A percentile compares a stretch with the other conserved stretches of the same genome.
Conservation (phyloP, 148 eudicot genomes). For the Persicaria maculosa region DNA sequence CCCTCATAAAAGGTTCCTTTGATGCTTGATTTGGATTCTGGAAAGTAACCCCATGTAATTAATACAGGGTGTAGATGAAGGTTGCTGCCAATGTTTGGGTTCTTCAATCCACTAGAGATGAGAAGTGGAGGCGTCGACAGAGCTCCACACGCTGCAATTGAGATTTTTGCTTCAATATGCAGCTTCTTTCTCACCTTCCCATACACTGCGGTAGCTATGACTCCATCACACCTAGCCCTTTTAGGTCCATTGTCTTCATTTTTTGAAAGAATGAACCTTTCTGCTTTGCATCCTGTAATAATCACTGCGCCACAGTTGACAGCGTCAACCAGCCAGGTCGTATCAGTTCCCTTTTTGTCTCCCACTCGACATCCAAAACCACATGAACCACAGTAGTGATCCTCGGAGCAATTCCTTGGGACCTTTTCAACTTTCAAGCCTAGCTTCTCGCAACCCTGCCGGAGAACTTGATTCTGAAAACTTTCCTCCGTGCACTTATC, state of each 20-base stretch:
- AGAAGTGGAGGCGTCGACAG: constrained; percentile 70
- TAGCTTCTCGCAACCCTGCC: constrained; percentile 69
- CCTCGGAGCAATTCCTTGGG: constrained; percentile 48
- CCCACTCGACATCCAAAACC: constrained; percentile 68
- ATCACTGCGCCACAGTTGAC: constrained; percentile 33
- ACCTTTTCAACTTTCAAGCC: constrained; percentile 56
- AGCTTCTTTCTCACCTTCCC: constrained; percentile 43
- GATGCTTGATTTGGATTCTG: constrained; percentile 30
- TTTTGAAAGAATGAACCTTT: constrained; percentile 23
- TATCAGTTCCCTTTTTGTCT: constrained; percentile 71
- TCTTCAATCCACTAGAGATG: constrained; percentile 59
- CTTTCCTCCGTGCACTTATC: constrained; percentile 49
- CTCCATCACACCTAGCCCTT: constrained; percentile 49
- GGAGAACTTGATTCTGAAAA: constrained; percentile 57
- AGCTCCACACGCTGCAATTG: constrained; percentile 73
- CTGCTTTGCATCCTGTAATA: constrained; percentile 34
- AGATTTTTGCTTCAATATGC: constrained; percentile 47
- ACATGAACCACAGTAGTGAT: constrained; percentile 84
- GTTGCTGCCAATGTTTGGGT: constrained; percentile 60
- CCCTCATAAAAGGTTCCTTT: constrained; percentile 61
- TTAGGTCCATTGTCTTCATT: constrained; percentile 16
- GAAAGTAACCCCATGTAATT: constrained; percentile 81
- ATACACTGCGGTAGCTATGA: constrained; percentile 33
- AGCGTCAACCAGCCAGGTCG: constrained; percentile 48
- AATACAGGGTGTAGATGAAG: constrained; percentile 73